Evolutionary conservation across 148 eudicot species (phyloP).

Genomic region (Euryodendron excelsum): DNA sequence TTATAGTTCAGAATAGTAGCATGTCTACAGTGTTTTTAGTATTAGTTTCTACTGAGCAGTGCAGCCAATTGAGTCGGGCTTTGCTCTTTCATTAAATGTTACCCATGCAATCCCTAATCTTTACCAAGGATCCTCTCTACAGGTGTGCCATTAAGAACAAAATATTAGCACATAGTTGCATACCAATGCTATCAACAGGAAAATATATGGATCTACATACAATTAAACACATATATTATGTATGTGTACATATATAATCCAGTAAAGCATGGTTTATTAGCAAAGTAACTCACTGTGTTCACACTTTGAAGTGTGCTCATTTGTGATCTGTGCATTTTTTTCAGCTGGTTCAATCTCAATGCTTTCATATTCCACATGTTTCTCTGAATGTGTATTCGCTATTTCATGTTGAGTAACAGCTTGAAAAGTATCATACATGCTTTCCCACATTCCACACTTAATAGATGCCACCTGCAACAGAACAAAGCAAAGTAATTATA

Average conservation of each 20-base stretch:
- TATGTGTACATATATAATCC: no score
- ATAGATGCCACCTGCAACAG: constrained; percentile 69
- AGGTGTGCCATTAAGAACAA: no score
- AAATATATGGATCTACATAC: no score
- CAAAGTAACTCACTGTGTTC: constrained; percentile 40
- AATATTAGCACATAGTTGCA: no score
- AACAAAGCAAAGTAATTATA: constrained; percentile 2
- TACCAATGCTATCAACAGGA: neutral
- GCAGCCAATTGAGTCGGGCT: no score
- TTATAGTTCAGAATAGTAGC: no score
- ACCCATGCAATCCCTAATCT: no score
- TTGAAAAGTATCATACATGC: constrained; percentile 75
- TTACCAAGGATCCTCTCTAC: no score
- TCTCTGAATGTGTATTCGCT: constrained; percentile 26
- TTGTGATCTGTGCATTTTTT: constrained; percentile 22
- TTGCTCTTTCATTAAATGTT: no score
- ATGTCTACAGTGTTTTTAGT: no score
- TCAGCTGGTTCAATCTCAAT: constrained; percentile 53
- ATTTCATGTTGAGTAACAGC: constrained; percentile 40
- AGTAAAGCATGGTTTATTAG: neutral
- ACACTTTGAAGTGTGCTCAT: constrained; percentile 6
- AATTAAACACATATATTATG: no score
- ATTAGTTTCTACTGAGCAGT: no score
- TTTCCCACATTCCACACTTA: constrained; percentile 80
- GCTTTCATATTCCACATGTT: constrained; percentile 35